A percentile compares a stretch with the other conserved stretches of the same genome.
Evolutionary conservation across 2,329 filamentous ascomycete genomes (phyloP).

Genomic region (Fusarium sp.): DNA sequence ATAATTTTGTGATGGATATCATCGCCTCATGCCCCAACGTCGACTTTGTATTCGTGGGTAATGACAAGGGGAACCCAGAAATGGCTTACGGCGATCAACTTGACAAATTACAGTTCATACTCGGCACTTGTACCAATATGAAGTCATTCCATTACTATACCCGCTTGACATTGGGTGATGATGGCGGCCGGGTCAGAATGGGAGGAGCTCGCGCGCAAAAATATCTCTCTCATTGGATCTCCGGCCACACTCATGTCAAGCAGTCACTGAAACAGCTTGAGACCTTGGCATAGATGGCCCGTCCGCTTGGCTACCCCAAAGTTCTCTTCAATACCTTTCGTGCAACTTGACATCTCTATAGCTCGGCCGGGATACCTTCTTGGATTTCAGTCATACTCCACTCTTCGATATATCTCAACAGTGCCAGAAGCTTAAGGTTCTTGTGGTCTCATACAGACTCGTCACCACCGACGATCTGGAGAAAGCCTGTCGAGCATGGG

Average conservation of each 20-base stretch:
- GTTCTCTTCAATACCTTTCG: background rate
- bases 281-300: background rate
- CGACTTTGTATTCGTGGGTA: no score
- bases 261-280: background rate
- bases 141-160: background rate
- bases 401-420: background rate
- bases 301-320: background rate
- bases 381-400: background rate
- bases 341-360: background rate
- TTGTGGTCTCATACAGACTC: background rate
- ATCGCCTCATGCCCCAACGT: background rate
- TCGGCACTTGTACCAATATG: background rate
- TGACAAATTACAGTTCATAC: background rate
- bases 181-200: no score
- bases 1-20: background rate
- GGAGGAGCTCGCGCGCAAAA: no score
- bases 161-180: no score
- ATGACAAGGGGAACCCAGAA: no score
- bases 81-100: no score
- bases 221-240: background rate
- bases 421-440: background rate
- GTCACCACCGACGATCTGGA: background rate
- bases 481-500: background rate
- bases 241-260: background rate
- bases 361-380: background rate